Evolutionary conservation across 2,329 filamentous ascomycete genomes (phyloP).

Genomic region (Pezicula carpinea): DNA sequence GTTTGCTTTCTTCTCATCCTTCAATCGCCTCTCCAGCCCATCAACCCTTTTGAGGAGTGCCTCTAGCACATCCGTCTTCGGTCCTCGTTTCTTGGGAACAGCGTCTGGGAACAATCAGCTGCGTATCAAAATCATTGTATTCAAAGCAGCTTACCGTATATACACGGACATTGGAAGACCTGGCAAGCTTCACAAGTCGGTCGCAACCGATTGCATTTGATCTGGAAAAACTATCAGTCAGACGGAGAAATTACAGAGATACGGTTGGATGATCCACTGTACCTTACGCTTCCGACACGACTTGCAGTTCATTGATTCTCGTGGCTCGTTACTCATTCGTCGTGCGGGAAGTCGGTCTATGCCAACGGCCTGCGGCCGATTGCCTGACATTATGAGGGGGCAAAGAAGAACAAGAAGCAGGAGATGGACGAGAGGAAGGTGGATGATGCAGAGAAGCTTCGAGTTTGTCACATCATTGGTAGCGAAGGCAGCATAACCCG

Average conservation of each 20-base stretch:
- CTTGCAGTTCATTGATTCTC: constrained; percentile 94
- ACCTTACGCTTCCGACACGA: constrained; percentile 91
- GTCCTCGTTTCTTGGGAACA: constrained; percentile 82
- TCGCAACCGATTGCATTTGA: constrained; percentile 84
- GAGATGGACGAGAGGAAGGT: background rate
- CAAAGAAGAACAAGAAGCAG: background rate
- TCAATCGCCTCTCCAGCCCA: constrained; percentile 74
- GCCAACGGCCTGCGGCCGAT: constrained; percentile 26
- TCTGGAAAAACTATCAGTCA: constrained; percentile 45
- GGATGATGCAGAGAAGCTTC: background rate
- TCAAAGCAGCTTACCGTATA: constrained; percentile 86
- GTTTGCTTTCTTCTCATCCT: constrained; percentile 54
- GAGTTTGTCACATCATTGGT: constrained; percentile 1
- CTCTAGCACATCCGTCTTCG: constrained; percentile 85
- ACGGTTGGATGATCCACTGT: constrained; percentile 17
- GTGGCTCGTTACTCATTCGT: constrained; percentile 49
- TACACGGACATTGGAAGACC: constrained; percentile 81
- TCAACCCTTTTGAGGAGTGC: constrained; percentile 81
- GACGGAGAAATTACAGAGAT: constrained; percentile 15
- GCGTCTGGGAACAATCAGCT: constrained; percentile 54
- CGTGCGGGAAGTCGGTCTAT: constrained; percentile 30
- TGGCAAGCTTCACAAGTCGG: constrained; percentile 86
- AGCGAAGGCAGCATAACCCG: background rate
- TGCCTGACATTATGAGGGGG: constrained; percentile 23
- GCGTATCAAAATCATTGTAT: constrained; percentile 34